Conservation (phyloP, 73 alveolate genomes). For the Tetrahymena borealis region DNA sequence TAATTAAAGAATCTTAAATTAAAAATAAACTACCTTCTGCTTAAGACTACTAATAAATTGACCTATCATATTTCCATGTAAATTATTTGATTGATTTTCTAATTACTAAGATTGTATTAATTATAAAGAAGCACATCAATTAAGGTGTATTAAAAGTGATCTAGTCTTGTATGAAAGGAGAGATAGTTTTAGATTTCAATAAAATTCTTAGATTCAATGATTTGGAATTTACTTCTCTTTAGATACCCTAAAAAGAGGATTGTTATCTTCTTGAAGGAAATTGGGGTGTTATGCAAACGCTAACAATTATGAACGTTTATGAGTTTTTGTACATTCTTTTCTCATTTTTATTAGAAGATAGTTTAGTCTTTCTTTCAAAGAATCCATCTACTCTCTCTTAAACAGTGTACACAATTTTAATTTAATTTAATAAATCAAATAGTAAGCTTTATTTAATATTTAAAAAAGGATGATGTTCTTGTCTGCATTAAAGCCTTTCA, state of each 20-base stretch:
- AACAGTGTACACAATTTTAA: background rate
- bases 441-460: background rate
- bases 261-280: background rate
- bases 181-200: background rate
- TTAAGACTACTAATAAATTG: background rate
- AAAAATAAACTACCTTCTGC: background rate
- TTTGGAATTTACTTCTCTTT: background rate
- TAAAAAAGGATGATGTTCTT: background rate
- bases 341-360: background rate
- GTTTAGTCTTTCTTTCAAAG: background rate
- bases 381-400: background rate
- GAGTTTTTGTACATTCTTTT: background rate
- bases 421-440: background rate
- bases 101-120: background rate
- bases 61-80: background rate
- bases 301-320: background rate
- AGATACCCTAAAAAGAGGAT: background rate
- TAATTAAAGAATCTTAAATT: background rate
- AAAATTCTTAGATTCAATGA: background rate
- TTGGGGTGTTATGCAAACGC: background rate
- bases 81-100: background rate
- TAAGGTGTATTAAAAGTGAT: background rate
- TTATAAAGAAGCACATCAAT: background rate
- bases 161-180: background rate
- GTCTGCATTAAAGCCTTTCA: background rate